These are phyloP conservation scores for Suillus decipiens DNA, from an alignment of 768 basidiomycete genomes.

Conservation along the genomic window DNA sequence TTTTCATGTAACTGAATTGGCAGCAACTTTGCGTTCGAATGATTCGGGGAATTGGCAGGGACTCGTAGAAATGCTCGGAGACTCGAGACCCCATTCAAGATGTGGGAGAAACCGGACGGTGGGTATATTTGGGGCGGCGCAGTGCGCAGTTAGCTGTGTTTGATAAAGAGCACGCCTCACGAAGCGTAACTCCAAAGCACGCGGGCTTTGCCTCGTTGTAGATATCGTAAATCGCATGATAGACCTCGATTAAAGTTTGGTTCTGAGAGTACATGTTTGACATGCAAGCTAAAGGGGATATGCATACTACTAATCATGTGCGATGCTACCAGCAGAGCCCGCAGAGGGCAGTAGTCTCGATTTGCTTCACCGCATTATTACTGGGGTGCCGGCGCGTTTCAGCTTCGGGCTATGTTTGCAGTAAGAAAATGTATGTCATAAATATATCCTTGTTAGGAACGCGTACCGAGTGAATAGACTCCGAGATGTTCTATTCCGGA, in stretches of 20 bases:
- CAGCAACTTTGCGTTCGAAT: constrained; percentile 45
- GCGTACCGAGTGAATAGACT: no score
- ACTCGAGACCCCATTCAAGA: constrained; percentile 27
- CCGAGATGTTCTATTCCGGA: no score
- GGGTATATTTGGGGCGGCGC: neutral
- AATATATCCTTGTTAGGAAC: no score
- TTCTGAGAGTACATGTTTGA: constrained; percentile 56
- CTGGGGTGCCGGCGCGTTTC: neutral
- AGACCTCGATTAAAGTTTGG: constrained; percentile 50
- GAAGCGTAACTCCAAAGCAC: constrained; percentile 55
- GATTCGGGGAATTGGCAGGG: constrained; percentile 58
- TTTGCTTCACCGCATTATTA: constrained; percentile 35
- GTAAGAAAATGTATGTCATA: no score
- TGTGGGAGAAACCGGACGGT: constrained; percentile 10
- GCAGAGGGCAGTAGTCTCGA: constrained; percentile 43
- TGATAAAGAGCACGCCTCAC: constrained; percentile 56
- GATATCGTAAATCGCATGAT: constrained; percentile 45
- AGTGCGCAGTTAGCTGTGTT: constrained; percentile 46
- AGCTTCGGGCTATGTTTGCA: no score
- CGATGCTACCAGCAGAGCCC: constrained; percentile 38
- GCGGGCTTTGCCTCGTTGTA: constrained; percentile 47
- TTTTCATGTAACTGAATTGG: constrained; percentile 60
- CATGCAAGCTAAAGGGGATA: constrained; percentile 28
- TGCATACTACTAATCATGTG: constrained; percentile 19
- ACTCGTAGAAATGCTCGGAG: constrained; percentile 65